Evolutionary conservation across 129 eudicot species (phyloP).

Genomic region (Scalesia atractyloides): DNA sequence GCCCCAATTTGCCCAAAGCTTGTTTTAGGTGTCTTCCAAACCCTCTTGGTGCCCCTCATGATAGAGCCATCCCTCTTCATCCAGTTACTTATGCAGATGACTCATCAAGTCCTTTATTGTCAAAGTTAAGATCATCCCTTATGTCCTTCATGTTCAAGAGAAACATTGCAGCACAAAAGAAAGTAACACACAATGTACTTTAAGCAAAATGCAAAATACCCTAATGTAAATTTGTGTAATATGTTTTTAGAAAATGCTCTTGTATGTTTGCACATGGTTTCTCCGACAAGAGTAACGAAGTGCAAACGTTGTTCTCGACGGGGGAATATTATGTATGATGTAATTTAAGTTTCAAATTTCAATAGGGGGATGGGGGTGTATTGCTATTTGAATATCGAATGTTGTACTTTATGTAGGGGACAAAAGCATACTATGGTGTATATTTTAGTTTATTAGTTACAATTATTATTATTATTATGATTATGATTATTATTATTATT

Average conservation of each 20-base stretch:
- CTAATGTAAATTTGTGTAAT: slow-evolving; percentile 28
- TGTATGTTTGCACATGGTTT: not conserved
- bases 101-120: slow-evolving; percentile 18
- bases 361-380: not conserved
- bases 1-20: slow-evolving; percentile 41
- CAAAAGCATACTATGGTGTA: slow-evolving; percentile 16
- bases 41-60: slow-evolving; percentile 21
- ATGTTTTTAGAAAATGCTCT: not conserved
- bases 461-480: not conserved
- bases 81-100: slow-evolving; percentile 42
- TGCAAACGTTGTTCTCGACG: slow-evolving; percentile 8
- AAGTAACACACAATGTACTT: not conserved
- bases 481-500: too few relatives aligned
- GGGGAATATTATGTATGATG: not conserved
- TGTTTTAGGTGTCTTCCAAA: slow-evolving; percentile 44
- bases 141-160: slow-evolving; percentile 35
- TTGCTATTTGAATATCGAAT: slow-evolving; percentile 4
- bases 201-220: not conserved
- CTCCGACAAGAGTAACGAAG: not conserved
- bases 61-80: slow-evolving; percentile 39
- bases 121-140: slow-evolving; percentile 34
- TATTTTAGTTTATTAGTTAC: not conserved
- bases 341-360: slow-evolving; percentile 5
- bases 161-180: slow-evolving; percentile 26
- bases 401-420: slow-evolving; percentile 4